Evolutionary conservation across 106 monocot genomes (phyloP), one percentile per base, ranked within the genome.

Genomic region (Hemerocallis citrina): DNA sequence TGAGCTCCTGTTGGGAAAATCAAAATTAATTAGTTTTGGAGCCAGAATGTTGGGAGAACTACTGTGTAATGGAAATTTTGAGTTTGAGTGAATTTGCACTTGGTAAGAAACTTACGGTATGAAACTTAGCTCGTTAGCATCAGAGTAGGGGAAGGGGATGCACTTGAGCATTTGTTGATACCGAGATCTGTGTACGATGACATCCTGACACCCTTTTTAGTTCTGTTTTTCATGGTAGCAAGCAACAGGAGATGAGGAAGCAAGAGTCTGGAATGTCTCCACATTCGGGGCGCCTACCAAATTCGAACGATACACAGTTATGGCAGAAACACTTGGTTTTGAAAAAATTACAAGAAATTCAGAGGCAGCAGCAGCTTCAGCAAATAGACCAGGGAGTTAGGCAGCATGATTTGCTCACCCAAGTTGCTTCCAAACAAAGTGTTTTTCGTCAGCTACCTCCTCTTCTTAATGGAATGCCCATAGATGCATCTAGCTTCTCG

Each of bases 331-430:
- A 75, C 32, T 68, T 81, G 57, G 50, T 86, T 59, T 40, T 66
- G 54, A 82, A 69, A 37, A 79, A 82, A 30, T 65, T 85, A 19
- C 79, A 85, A 54, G 85, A 85, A 58, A 40, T 82, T 47, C 82
- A 85, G 42, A 74, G 73, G 58, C 90, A 79, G 74, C 72, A 79
- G 62, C 85, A 79, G 34, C 28, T 77, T 77, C 87, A 75, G 58
- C 88, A 83, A 50, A 47, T 79, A 43, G 63, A 77, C 39, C 74
- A 72, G 11, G 85, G 72, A 33, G 63, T 44, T 54, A 71, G 73
- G 57, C 85, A 73, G 67, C 79, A 71, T 2, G 71, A 58, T 82
- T 40, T 65, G 34, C 29, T 67, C 55, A 71, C 36, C 61, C 79
- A 71, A n/a, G 74, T 31, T 27, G 36, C 65, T 59, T 27, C 76